Evolutionary conservation across 805 yeast genomes (phyloP).

Genomic region (Candida maris): DNA sequence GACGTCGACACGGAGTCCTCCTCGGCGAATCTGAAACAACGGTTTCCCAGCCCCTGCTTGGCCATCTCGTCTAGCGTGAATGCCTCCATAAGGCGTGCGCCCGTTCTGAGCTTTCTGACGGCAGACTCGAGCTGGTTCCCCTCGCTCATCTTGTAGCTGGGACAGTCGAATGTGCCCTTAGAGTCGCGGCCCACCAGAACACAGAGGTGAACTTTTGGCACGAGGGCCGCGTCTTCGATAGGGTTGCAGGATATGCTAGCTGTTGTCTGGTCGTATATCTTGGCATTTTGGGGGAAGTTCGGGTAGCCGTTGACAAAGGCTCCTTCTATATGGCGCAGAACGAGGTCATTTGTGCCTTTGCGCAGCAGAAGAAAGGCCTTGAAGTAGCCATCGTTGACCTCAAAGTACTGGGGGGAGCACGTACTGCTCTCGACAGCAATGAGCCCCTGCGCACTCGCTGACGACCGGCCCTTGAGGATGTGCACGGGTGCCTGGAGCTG

Average conservation of each 20-base stretch:
- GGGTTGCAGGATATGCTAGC: slow-evolving; percentile 47
- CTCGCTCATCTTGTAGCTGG: slow-evolving; percentile 47
- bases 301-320: slow-evolving; percentile 33
- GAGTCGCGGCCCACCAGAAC: slow-evolving; percentile 75
- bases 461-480: slow-evolving; percentile 46
- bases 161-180: slow-evolving; percentile 64
- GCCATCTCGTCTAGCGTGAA: slow-evolving; percentile 88
- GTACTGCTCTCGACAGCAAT: slow-evolving; percentile 39
- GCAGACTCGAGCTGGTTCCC: slow-evolving; percentile 67
- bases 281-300: slow-evolving; percentile 11
- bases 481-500: slow-evolving; percentile 44
- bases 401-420: slow-evolving; percentile 69
- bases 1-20: slow-evolving; percentile 54
- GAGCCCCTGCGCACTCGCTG: slow-evolving; percentile 30
- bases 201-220: slow-evolving; percentile 78
- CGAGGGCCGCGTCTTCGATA: slow-evolving; percentile 29
- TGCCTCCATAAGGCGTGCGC: slow-evolving; percentile 85
- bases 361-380: slow-evolving; percentile 65
- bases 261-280: slow-evolving; percentile 13
- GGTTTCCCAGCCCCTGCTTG: slow-evolving; percentile 67
- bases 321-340: slow-evolving; percentile 46
- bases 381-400: slow-evolving; percentile 66
- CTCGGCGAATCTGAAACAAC: slow-evolving; percentile 73
- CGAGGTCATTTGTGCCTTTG: slow-evolving; percentile 58
- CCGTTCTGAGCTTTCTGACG: slow-evolving; percentile 67